Evolutionary conservation across 2,329 filamentous ascomycete genomes (phyloP), one percentile per base, ranked within the genome.

Genomic region (Myriangium duriaei): DNA sequence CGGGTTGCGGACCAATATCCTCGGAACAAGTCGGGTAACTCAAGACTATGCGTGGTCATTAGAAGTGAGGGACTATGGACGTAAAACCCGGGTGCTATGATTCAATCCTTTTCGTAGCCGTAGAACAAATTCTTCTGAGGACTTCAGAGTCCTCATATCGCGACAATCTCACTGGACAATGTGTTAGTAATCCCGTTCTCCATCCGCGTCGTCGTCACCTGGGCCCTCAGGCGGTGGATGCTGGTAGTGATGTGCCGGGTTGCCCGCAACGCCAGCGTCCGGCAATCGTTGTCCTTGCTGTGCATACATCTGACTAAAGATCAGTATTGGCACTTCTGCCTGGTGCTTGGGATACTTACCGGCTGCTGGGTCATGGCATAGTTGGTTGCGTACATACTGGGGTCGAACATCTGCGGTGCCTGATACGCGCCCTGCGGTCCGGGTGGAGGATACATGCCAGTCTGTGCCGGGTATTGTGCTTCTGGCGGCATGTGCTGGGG

Each of bases 351-450:
- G 14, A 11, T 4, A 61, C 72, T 57, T 68, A 87, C 83, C 67
- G 86, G 83, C 59, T 92, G 85, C 46, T 81, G 74, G 50, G 81
- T 78, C 72, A 94, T 83, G 45, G 79, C 72, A 57, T 92, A 93
- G 55, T 28, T 72, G 72, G 58, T 31, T 18, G 34, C 34, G 34
- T 96, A 96, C 70, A 95, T 94, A 46, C 75, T 76, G 45, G 84
- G 78, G 40, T 78, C 71, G 54, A 86, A 94, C 71, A 95, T 92
- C 45, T 76, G 67, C 34, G 57, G 59, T 49, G 82, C 79, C 32
- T 81, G 73, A 52, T 91, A 84, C 11, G 79, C 81, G 32, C 74
- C 70, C 10, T 81, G 80, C 48, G 85, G 83, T 41, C 86, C 81
- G 46, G 85, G 78, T 39, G 77, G 79, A 18, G 79, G 69, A 55